phyloP scores from a whole-genome alignment of 2,329 filamentous ascomycete species.

The Alternaria brassicae region DNA sequence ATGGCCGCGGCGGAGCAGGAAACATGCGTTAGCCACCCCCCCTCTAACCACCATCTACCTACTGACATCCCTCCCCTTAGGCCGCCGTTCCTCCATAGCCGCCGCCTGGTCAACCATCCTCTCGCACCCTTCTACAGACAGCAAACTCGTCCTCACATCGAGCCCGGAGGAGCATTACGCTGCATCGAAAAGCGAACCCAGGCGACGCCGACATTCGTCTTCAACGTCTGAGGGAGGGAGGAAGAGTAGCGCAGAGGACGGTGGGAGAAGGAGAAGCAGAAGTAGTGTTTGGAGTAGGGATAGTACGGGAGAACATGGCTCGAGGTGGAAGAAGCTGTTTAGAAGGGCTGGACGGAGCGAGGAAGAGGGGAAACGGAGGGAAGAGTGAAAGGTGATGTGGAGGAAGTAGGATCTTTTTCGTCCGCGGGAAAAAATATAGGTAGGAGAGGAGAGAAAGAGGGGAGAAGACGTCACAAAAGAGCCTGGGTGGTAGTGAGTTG shows the following conservation, averaged over 20 bases:
- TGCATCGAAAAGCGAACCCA: conserved; percentile 6
- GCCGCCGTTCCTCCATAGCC: conserved; percentile 19
- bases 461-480: no score
- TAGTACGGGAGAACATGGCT: background rate
- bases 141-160: background rate
- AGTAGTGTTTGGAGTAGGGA: conserved; percentile 8
- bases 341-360: background rate
- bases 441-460: no score
- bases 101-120: conserved; percentile 15
- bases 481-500: no score
- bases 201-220: background rate
- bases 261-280: background rate
- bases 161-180: conserved; percentile 16
- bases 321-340: background rate
- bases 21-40: conserved; percentile 17
- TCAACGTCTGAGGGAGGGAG: background rate
- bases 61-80: conserved; percentile 4
- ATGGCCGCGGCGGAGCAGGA: conserved; percentile 22
- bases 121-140: background rate
- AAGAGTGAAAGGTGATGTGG: background rate
- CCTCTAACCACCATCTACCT: background rate
- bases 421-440: no score
- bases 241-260: background rate
- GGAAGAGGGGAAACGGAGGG: background rate
- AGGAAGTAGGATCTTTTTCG: no score